phyloP scores from a whole-genome alignment of 257 asterid genomes.

The Nicotiana noctiflora region DNA sequence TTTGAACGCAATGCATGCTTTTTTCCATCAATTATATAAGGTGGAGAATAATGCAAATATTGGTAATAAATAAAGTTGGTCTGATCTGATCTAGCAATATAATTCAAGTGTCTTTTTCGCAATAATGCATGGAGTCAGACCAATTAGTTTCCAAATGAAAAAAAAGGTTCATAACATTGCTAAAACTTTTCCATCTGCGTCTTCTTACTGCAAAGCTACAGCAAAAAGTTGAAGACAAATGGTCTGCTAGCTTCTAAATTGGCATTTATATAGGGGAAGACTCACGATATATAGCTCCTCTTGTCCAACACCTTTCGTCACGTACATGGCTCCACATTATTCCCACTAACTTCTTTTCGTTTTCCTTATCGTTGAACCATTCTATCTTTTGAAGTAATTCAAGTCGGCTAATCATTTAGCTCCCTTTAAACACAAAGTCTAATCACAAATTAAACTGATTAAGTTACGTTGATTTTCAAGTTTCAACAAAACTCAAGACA shows the following conservation, averaged over 20 bases:
- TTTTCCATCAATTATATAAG: background rate
- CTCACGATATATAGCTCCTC: background rate
- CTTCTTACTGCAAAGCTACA: background rate
- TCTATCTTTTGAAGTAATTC: no score
- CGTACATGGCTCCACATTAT: no score
- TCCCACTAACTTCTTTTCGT: no score
- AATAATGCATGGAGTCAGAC: background rate
- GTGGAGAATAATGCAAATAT: background rate
- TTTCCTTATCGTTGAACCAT: no score
- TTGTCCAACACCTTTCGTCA: no score
- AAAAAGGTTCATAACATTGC: background rate
- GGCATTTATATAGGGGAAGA: background rate
- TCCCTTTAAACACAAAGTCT: no score
- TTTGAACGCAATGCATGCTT: slow-evolving; percentile 5
- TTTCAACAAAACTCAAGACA: no score
- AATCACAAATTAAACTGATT: no score
- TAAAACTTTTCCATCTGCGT: background rate
- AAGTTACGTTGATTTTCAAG: no score
- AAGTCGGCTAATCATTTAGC: no score
- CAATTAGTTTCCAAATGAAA: background rate
- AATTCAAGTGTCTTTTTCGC: background rate
- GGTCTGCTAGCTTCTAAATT: background rate
- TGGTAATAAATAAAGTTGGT: background rate
- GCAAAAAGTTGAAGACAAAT: background rate
- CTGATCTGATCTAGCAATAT: background rate